A percentile compares a stretch with the other conserved stretches of the same genome.
phyloP scores from a whole-genome alignment of 805 yeast species.

The Pichia pseudocactophila region DNA sequence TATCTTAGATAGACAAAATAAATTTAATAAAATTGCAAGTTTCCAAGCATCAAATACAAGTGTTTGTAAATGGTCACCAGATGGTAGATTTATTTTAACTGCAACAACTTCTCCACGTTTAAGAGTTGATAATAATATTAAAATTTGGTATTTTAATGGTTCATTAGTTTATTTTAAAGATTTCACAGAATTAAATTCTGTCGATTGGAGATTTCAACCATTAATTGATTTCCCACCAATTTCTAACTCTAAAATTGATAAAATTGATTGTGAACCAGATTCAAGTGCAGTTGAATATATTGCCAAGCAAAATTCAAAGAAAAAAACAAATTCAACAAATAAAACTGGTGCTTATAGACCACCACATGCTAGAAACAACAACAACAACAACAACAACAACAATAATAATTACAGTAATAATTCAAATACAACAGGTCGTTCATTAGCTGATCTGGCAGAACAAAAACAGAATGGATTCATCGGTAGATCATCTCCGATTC shows the following conservation, averaged over 20 bases:
- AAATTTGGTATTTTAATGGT: conserved; percentile 90
- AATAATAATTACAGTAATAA: conserved; percentile 25
- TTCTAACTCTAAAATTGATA: conserved; percentile 32
- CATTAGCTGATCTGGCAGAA: conserved; percentile 52
- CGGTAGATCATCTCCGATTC: conserved; percentile 6
- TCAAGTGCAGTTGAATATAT: conserved; percentile 54
- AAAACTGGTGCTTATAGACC: conserved; percentile 93
- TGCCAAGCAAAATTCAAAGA: conserved; percentile 30
- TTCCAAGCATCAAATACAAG: conserved; percentile 92
- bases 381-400: too few relatives aligned
- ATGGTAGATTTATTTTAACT: conserved; percentile 85
- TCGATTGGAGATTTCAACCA: conserved; percentile 74
- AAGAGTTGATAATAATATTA: conserved; percentile 92
- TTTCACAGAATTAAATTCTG: conserved; percentile 70
- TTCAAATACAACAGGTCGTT: conserved; percentile 34
- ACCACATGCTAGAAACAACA: conserved; percentile 63
- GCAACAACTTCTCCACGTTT: conserved; percentile 96
- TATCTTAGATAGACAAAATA: conserved; percentile 83
- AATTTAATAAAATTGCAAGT: conserved; percentile 67
- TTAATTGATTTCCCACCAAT: conserved; percentile 45
- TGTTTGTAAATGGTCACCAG: conserved; percentile 97
- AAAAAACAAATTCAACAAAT: conserved; percentile 27
- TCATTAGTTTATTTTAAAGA: conserved; percentile 69
- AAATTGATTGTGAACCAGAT: conserved; percentile 56
- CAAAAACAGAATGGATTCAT: conserved; percentile 13